These are phyloP conservation scores for Mycena metata DNA, from an alignment of 768 basidiomycete genomes.

Conservation along the genomic window DNA sequence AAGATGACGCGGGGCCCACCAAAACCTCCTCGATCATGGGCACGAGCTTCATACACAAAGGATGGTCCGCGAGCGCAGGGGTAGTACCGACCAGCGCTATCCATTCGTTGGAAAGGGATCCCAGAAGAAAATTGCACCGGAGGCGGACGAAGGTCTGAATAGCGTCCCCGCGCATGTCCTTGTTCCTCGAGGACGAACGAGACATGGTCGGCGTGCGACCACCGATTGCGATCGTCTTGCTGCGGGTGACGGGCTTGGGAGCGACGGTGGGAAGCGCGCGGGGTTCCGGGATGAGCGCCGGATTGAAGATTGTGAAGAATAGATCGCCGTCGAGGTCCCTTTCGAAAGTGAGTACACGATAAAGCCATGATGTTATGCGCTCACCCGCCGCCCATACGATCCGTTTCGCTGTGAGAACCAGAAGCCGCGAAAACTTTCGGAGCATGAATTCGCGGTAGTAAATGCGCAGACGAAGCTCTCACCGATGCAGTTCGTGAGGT, in stretches of 20 bases:
- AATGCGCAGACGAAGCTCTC: neutral
- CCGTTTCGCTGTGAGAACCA: conserved; percentile 38
- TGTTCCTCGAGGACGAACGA: neutral
- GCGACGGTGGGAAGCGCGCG: neutral
- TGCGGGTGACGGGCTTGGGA: neutral
- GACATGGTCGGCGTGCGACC: conserved; percentile 16
- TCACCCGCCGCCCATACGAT: conserved; percentile 44
- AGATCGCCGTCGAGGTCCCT: conserved; percentile 44
- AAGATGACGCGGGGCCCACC: too few species aligned
- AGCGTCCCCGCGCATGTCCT: conserved; percentile 34
- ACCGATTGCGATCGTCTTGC: conserved; percentile 14
- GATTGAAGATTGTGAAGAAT: conserved; percentile 39
- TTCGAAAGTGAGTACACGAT: neutral
- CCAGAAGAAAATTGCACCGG: conserved; percentile 38
- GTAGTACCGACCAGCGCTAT: conserved; percentile 28
- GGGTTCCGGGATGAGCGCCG: conserved; percentile 33
- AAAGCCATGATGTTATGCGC: neutral
- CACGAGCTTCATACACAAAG: conserved; percentile 25
- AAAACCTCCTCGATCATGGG: too few species aligned
- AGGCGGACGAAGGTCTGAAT: conserved; percentile 35
- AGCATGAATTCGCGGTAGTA: neutral
- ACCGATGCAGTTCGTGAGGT: conserved; percentile 42
- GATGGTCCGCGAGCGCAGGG: conserved; percentile 29
- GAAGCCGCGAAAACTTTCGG: conserved; percentile 40
- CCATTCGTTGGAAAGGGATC: conserved; percentile 39